Evolutionary conservation across 257 asterid genomes (phyloP).

Genomic region (Paulownia fortunei): DNA sequence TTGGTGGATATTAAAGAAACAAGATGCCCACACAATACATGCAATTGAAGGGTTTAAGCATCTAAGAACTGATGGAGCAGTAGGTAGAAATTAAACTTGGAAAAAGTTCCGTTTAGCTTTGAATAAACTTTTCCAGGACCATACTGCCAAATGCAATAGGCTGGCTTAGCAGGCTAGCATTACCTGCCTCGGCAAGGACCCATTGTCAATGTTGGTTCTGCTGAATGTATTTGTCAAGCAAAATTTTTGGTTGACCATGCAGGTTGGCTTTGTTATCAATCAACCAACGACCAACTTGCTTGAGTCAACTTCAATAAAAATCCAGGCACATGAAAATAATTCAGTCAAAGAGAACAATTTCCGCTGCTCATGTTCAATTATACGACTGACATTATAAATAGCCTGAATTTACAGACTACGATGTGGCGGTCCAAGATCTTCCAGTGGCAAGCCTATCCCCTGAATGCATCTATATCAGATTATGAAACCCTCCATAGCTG

Average conservation of each 20-base stretch:
- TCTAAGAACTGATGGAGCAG: neutral
- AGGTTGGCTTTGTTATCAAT: neutral
- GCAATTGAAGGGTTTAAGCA: neutral
- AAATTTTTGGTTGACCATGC: slow-evolving; percentile 2
- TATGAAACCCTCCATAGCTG: neutral
- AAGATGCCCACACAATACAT: neutral
- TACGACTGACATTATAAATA: neutral
- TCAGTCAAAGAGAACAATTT: neutral
- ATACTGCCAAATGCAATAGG: neutral
- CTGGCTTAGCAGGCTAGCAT: neutral
- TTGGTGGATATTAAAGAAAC: neutral
- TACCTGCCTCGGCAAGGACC: neutral
- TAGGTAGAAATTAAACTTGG: neutral
- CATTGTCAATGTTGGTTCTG: slow-evolving; percentile 1
- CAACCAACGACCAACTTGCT: neutral
- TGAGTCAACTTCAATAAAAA: neutral
- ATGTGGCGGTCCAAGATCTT: neutral
- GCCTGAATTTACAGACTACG: neutral
- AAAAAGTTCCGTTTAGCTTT: neutral
- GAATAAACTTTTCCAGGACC: neutral
- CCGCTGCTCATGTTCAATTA: neutral
- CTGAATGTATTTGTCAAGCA: neutral
- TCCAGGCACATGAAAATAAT: neutral
- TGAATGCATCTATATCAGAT: neutral
- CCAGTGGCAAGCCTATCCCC: neutral